Evolutionary conservation across 1,139 yeast genomes (phyloP), one percentile per base, ranked within the genome.

Genomic region (Candida tropicalis): DNA sequence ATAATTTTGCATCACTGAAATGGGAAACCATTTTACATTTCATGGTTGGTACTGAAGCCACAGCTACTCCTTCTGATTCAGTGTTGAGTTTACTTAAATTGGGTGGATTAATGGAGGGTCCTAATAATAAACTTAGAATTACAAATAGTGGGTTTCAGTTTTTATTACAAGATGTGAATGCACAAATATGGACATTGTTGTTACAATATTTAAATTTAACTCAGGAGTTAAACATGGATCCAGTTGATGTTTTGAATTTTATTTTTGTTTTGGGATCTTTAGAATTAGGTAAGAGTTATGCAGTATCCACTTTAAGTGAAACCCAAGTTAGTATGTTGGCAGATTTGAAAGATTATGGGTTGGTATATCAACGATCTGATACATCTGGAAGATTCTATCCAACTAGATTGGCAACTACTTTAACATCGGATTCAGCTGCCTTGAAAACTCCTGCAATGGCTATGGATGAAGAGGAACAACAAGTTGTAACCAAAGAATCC

Each of bases 11-110:
- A 9, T 78, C 89, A 7, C 79, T 77, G 38, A 88, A 87, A 58
- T 93, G 99, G 99, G 99, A 95, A 61, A 82, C 89, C 5, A 93
- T 95, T 54, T 72, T 95, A 55, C 99, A 95, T 71, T 93, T 85
- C 66, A 93, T 93, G 98, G 99, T 93, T 37, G 98, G 98, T 3
- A 88, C 97, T 0, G 86, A 86, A 44, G 68, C 82, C 38, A 69
- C 81, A 16, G 70, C 72, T 9, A 69, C 77, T 2, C 96, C 96
- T 5, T 82, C 88, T 27, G 73, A 75, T 20, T 86, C 87, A 16
- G 93, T 86, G 1, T 64, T 86, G 35, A 77, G 81, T 27, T 65
- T 86, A 17, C 64, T 86, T 38, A 75, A 77, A 50, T 89, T 84
- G 67, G 87, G 96, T 45, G 93, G 91, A 2, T 70, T 93, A 42